phyloP scores from a whole-genome alignment of 2,329 filamentous ascomycete genomes.

The Bipolaris victoriae region DNA sequence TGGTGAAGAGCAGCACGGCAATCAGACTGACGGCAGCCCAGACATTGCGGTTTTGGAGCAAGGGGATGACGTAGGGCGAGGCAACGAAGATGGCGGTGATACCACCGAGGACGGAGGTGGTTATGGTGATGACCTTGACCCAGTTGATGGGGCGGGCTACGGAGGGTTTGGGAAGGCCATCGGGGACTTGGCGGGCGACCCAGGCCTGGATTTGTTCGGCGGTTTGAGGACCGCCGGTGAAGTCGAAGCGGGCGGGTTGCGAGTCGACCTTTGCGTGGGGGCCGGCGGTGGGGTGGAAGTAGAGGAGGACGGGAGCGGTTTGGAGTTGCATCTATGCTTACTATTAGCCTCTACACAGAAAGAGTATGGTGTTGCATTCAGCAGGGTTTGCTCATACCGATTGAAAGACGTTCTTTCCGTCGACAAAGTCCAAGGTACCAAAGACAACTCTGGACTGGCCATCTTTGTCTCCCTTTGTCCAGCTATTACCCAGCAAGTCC shows the following conservation, averaged over 20 bases:
- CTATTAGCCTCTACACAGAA: background rate
- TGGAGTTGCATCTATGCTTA: conserved; percentile 79
- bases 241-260: conserved; percentile 82
- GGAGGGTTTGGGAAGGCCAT: conserved; percentile 70
- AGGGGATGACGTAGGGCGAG: conserved; percentile 78
- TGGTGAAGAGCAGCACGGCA: conserved; percentile 88
- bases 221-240: conserved; percentile 72
- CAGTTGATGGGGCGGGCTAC: conserved; percentile 89
- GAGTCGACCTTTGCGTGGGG: conserved; percentile 73
- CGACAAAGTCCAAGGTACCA: conserved; percentile 83
- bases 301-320: conserved; percentile 87
- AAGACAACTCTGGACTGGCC: conserved; percentile 77
- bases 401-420: conserved; percentile 85
- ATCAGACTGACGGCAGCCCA: conserved; percentile 93
- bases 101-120: conserved; percentile 71
- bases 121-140: conserved; percentile 70
- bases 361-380: no score
- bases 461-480: conserved; percentile 81
- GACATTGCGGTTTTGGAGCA: conserved; percentile 87
- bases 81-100: conserved; percentile 73
- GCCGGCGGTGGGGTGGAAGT: conserved; percentile 85
- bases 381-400: conserved; percentile 62
- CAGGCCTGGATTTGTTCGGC: conserved; percentile 82
- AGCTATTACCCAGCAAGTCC: conserved; percentile 84
- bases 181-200: conserved; percentile 77